A percentile compares a stretch with the other conserved stretches of the same genome.
Evolutionary conservation across 768 basidiomycete genomes (phyloP).

Genomic region (Nidularia pulvinata): DNA sequence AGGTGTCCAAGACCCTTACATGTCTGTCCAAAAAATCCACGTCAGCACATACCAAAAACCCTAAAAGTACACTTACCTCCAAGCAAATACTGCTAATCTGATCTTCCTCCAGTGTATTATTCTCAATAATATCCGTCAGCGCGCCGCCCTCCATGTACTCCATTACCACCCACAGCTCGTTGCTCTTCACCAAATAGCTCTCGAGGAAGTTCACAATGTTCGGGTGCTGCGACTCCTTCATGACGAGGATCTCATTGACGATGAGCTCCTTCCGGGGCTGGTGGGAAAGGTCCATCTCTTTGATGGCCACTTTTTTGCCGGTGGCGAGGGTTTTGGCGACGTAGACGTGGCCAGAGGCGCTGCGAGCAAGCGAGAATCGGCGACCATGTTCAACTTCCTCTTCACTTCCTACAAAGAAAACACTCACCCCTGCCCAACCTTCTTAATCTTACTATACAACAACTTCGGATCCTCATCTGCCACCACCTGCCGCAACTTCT

Average conservation of each 20-base stretch:
- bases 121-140: conserved; percentile 96
- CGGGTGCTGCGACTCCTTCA: conserved; percentile 98
- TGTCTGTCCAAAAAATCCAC: conserved; percentile 58
- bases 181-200: conserved; percentile 84
- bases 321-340: conserved; percentile 89
- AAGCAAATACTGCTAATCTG: conserved; percentile 91
- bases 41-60: not conserved
- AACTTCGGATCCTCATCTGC: conserved; percentile 84
- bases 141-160: conserved; percentile 99
- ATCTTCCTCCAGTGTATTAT: conserved; percentile 93
- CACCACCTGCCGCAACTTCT: conserved; percentile 91
- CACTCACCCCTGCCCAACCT: conserved; percentile 96
- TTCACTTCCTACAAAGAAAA: conserved; percentile 64
- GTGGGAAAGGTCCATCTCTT: conserved; percentile 96
- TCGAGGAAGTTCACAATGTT: conserved; percentile 98
- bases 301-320: conserved; percentile 93
- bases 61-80: conserved; percentile 59
- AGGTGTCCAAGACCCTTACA: conserved; percentile 94
- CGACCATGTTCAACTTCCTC: conserved; percentile 66
- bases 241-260: conserved; percentile 97
- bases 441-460: conserved; percentile 96
- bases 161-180: conserved; percentile 97
- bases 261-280: conserved; percentile 98
- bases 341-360: conserved; percentile 97
- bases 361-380: conserved; percentile 22